phyloP scores from a whole-genome alignment of 768 basidiomycete species.

The Tephrocybe sp. region DNA sequence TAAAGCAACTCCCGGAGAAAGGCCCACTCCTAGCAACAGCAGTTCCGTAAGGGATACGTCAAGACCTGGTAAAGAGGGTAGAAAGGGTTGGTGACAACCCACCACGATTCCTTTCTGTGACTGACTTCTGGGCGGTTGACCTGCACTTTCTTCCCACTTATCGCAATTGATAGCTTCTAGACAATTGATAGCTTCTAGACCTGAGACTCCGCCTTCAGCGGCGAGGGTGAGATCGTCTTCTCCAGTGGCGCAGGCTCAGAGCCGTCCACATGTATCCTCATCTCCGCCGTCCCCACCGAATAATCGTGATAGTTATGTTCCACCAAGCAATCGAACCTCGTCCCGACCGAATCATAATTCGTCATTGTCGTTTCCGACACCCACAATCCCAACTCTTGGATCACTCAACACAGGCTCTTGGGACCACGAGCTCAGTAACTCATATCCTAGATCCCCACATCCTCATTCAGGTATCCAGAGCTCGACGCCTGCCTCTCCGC shows the following conservation, averaged over 20 bases:
- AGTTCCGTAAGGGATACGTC: conserved; percentile 18
- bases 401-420: conserved; percentile 9
- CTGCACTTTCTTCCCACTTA: neutral
- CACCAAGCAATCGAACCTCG: conserved; percentile 21
- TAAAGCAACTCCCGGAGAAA: conserved; percentile 28
- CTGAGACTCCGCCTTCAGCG: conserved; percentile 11
- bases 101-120: conserved; percentile 3
- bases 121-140: conserved; percentile 5
- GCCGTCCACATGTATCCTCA: conserved; percentile 33
- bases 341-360: neutral
- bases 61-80: conserved; percentile 34
- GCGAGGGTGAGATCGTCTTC: conserved; percentile 22
- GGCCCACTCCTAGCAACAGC: conserved; percentile 11
- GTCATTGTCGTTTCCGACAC: conserved; percentile 9
- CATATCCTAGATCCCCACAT: neutral
- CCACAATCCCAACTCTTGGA: conserved; percentile 4
- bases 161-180: conserved; percentile 7
- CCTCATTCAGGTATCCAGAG: too few species aligned
- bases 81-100: conserved; percentile 36
- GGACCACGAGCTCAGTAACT: neutral
- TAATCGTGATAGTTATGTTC: conserved; percentile 36
- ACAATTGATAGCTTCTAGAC: conserved; percentile 5
- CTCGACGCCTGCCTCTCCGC: too few species aligned
- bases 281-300: conserved; percentile 42
- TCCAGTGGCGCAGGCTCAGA: conserved; percentile 4